Conservation (phyloP, 2,329 filamentous ascomycete genomes). For the Exophiala spinifera region DNA sequence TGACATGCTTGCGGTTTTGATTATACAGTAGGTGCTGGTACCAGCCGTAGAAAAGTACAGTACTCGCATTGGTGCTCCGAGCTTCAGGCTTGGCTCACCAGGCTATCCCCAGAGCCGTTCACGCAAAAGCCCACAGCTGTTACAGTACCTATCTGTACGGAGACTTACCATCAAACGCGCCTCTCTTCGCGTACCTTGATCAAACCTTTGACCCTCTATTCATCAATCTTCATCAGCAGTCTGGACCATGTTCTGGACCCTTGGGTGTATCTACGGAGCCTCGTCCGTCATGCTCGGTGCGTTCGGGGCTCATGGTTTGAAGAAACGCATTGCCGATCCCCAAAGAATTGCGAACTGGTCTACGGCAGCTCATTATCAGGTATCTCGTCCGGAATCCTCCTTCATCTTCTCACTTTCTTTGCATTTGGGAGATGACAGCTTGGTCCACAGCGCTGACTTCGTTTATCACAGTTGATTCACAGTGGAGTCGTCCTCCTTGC, state of each 20-base stretch:
- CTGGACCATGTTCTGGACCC: not conserved
- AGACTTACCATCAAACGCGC: too few species aligned
- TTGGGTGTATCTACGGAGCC: not conserved
- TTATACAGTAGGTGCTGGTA: too few species aligned
- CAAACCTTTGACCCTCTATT: too few species aligned
- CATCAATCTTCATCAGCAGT: not conserved
- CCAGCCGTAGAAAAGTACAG: too few species aligned
- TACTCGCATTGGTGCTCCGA: too few species aligned
- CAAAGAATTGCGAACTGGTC: slow-evolving; percentile 58
- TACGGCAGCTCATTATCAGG: slow-evolving; percentile 67
- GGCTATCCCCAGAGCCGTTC: too few species aligned
- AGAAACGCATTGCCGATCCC: slow-evolving; percentile 59
- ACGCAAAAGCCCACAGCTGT: too few species aligned
- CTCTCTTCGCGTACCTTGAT: too few species aligned
- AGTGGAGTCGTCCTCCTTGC: slow-evolving; percentile 59
- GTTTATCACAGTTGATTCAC: slow-evolving; percentile 55
- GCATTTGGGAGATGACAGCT: not conserved
- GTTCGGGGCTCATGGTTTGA: slow-evolving; percentile 67
- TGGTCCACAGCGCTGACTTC: not conserved
- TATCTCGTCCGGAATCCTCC: slow-evolving; percentile 33
- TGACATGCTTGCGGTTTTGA: too few species aligned
- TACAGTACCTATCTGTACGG: too few species aligned
- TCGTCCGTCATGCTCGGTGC: slow-evolving; percentile 35
- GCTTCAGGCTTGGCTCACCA: too few species aligned
- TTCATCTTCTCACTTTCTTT: not conserved